A percentile compares a stretch with the other conserved stretches of the same genome.
phyloP scores from a whole-genome alignment of 495 filamentous ascomycete genomes.

The Penicillium paxilli region DNA sequence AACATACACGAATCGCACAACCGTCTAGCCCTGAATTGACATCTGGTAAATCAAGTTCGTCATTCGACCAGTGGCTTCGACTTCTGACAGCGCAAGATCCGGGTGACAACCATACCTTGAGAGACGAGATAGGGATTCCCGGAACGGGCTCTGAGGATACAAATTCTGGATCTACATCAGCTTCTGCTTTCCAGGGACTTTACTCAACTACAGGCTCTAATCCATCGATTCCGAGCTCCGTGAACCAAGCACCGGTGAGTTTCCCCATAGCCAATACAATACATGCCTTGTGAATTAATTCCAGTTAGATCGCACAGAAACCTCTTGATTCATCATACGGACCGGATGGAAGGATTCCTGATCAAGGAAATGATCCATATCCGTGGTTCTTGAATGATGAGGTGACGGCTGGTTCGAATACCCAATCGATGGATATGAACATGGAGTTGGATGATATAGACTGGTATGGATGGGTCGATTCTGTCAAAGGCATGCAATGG shows the following conservation, averaged over 20 bases:
- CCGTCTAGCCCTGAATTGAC: conserved; percentile 37
- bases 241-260: no score
- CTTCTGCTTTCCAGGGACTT: neutral
- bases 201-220: neutral
- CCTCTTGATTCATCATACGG: neutral
- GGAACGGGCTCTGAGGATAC: neutral
- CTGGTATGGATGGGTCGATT: conserved; percentile 52
- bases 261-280: no score
- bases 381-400: conserved; percentile 37
- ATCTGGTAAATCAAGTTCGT: conserved; percentile 15
- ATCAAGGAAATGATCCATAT: conserved; percentile 14
- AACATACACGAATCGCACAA: conserved; percentile 26
- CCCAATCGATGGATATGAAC: conserved; percentile 28
- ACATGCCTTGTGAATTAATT: no score
- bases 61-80: conserved; percentile 37
- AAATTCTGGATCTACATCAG: neutral
- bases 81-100: conserved; percentile 17
- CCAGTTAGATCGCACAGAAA: no score
- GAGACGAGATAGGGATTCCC: neutral
- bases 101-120: neutral
- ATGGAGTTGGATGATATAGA: conserved; percentile 45
- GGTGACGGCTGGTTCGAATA: conserved; percentile 15
- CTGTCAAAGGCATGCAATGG: conserved; percentile 32
- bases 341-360: neutral
- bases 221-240: neutral